Evolutionary conservation across 495 filamentous ascomycete species (phyloP), one percentile per base, ranked within the genome.

Genomic region (Penicillium verhagenii): DNA sequence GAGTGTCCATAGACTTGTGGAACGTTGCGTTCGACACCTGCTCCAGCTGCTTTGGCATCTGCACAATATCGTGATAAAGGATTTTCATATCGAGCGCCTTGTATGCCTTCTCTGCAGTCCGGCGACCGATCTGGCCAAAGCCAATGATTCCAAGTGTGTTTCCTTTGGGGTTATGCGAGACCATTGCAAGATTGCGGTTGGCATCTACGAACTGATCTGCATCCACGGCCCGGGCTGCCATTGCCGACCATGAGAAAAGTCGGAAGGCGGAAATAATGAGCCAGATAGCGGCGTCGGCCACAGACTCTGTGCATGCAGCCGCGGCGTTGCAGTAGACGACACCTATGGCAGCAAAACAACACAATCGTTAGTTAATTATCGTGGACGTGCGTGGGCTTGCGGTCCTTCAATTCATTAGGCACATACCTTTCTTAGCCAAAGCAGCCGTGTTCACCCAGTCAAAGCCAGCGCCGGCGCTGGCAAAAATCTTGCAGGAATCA

Each of bases 401-500:
- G 33, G 10, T 16, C 79, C n/a, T 6, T 35, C 14, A 4, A n/a
- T 16, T 16, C 33, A 35, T 35, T n/a, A n/a, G n/a, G 10, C 10
- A 28, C 10, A 52, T 74, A 90, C 88, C 88, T 63, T 73, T 76
- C 64, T 86, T 79, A 6, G 83, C 88, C 55, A 91, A 65, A n/a
- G 79, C 58, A 63, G 82, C 76, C 19, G 82, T 85, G 63, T 92
- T 85, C 28, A 83, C 87, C 87, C 89, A 90, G 66, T 91, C 88
- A 59, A 85, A 90, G 3, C 86, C 88, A 13, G 88, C 85, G 11
- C 87, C 89, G 3, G 89, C 87, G 56, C 82, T 85, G 14, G 88
- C 86, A 68, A 84, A 88, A 2, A 91, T 80, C 63, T 78, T 83
- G 56, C 88, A 84, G 4, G 78, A 80, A 21, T 73, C 58, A 0